A percentile compares a stretch with the other conserved stretches of the same genome.
Conservation (phyloP, 192 early-diverging fungal genomes). For the Gamsiella multidivaricata region DNA sequence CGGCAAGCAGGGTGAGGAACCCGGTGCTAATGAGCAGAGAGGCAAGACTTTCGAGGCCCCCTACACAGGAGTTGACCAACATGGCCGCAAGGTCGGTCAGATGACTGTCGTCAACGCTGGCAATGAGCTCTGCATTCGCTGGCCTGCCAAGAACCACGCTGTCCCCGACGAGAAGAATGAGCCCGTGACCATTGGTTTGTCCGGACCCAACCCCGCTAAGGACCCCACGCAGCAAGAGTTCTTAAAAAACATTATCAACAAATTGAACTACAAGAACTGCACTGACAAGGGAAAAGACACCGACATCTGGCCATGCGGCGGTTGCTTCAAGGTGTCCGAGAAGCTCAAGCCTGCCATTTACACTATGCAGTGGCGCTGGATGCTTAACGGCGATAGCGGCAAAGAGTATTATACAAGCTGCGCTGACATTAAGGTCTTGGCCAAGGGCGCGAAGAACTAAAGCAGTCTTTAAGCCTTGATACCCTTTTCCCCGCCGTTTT, state of each 20-base stretch:
- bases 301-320: slow-evolving; percentile 52
- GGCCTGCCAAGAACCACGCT: slow-evolving; percentile 56
- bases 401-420: slow-evolving; percentile 47
- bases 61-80: slow-evolving; percentile 37
- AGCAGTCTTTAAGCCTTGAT: no score
- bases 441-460: neutral
- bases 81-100: slow-evolving; percentile 30
- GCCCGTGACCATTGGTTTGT: slow-evolving; percentile 36
- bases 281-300: slow-evolving; percentile 29
- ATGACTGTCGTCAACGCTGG: slow-evolving; percentile 26
- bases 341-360: slow-evolving; percentile 21
- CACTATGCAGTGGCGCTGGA: slow-evolving; percentile 52
- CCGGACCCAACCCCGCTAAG: slow-evolving; percentile 17
- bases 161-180: slow-evolving; percentile 31
- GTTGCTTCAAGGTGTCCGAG: slow-evolving; percentile 40
- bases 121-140: slow-evolving; percentile 45
- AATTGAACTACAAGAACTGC: slow-evolving; percentile 53
- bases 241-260: slow-evolving; percentile 24
- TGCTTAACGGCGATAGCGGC: slow-evolving; percentile 11
- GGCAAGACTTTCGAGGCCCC: slow-evolving; percentile 19
- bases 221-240: slow-evolving; percentile 38
- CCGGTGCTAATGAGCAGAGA: slow-evolving; percentile 48
- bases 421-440: slow-evolving; percentile 18
- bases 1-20: slow-evolving; percentile 36
- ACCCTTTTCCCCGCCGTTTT: neutral